Conservation (phyloP, 805 yeast species). For the Saccharomycopsis sp. region DNA sequence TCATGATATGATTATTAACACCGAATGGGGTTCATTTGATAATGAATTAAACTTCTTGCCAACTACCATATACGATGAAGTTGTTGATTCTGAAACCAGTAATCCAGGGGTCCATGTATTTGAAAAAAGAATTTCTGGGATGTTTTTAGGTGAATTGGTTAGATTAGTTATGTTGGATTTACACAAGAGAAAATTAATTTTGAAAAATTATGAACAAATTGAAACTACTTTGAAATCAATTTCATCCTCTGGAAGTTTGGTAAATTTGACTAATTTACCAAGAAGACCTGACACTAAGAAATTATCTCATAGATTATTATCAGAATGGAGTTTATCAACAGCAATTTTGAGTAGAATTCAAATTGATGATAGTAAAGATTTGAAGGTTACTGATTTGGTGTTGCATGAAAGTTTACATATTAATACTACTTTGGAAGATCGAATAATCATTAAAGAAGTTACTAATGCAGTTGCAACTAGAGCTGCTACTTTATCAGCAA, state of each 20-base stretch:
- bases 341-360: constrained; percentile 83
- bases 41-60: constrained; percentile 73
- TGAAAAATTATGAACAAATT: constrained; percentile 42
- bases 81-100: constrained; percentile 64
- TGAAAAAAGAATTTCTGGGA: constrained; percentile 87
- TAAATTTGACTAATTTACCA: constrained; percentile 27
- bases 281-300: constrained; percentile 21
- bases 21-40: constrained; percentile 98
- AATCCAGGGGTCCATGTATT: constrained; percentile 87
- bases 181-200: constrained; percentile 48
- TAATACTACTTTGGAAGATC: constrained; percentile 65
- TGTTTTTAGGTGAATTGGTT: constrained; percentile 87
- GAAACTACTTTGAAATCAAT: constrained; percentile 24
- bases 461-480: constrained; percentile 78
- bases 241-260: constrained; percentile 12
- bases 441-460: constrained; percentile 61
- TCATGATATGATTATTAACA: constrained; percentile 79
- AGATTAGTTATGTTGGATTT: constrained; percentile 69
- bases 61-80: constrained; percentile 65
- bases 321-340: constrained; percentile 73
- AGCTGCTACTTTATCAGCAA: constrained; percentile 85
- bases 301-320: constrained; percentile 57
- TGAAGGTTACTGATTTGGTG: constrained; percentile 63
- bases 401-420: constrained; percentile 60
- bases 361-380: constrained; percentile 70